Conservation (phyloP, 2,329 filamentous ascomycete species). For the Penicillium nordicum region DNA sequence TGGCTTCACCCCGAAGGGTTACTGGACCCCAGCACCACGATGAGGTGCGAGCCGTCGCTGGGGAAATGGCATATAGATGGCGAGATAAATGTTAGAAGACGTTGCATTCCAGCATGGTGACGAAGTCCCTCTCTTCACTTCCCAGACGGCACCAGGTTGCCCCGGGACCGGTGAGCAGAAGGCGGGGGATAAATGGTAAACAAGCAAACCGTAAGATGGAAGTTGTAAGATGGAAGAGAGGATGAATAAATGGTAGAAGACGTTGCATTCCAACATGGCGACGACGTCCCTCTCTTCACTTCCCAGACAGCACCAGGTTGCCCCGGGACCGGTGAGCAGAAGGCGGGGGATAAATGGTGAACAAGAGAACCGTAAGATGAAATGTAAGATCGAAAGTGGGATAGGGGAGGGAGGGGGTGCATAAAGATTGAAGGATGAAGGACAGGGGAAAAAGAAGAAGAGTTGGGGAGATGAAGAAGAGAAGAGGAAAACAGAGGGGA, state of each 20-base stretch:
- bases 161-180: not conserved
- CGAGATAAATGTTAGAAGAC: not conserved
- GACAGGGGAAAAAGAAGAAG: not conserved
- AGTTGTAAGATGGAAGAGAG: not conserved
- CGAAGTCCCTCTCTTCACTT: not conserved
- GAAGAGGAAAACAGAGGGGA: not conserved
- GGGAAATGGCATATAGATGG: slow-evolving; percentile 2
- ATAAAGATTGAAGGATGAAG: not conserved
- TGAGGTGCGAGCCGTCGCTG: slow-evolving; percentile 15
- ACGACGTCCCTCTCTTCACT: not conserved
- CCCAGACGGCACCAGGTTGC: not conserved
- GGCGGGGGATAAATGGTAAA: not conserved
- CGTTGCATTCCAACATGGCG: not conserved
- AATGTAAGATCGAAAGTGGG: not conserved
- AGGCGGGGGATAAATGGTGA: not conserved
- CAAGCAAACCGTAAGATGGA: not conserved
- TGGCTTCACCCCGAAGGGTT: slow-evolving; percentile 11
- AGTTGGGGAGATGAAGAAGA: slow-evolving; percentile 3
- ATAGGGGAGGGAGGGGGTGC: not conserved
- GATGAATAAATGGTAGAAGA: not conserved
- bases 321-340: not conserved
- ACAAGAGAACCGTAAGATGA: not conserved
- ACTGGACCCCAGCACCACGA: slow-evolving; percentile 17
- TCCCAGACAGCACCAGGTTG: not conserved
- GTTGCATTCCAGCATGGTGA: not conserved